Evolutionary conservation across 805 yeast species (phyloP).

Genomic region (Zygoascus ofunaensis): DNA sequence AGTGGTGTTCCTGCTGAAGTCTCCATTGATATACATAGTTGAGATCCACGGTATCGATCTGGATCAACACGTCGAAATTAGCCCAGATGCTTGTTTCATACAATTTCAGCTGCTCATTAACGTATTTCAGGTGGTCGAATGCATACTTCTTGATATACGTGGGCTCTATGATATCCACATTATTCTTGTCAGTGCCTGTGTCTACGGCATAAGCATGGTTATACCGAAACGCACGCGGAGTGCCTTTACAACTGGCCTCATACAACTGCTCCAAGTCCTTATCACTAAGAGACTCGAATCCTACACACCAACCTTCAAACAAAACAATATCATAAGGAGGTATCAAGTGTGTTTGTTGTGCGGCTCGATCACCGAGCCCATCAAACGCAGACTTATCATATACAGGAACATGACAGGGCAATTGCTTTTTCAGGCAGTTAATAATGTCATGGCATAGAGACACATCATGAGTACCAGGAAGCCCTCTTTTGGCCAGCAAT

Average conservation of each 20-base stretch:
- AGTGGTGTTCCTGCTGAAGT: slow-evolving; percentile 55
- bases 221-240: not conserved
- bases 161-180: slow-evolving; percentile 16
- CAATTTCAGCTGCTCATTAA: slow-evolving; percentile 44
- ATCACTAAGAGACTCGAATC: slow-evolving; percentile 44
- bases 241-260: slow-evolving; percentile 7
- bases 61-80: slow-evolving; percentile 50
- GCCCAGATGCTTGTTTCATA: slow-evolving; percentile 50
- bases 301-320: slow-evolving; percentile 93
- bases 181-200: not conserved
- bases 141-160: not conserved
- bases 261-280: slow-evolving; percentile 26
- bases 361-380: slow-evolving; percentile 73
- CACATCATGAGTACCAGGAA: slow-evolving; percentile 91
- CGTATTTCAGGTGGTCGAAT: slow-evolving; percentile 24
- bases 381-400: slow-evolving; percentile 66
- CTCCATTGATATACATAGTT: slow-evolving; percentile 72
- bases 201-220: not conserved
- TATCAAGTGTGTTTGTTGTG: slow-evolving; percentile 32
- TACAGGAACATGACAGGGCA: slow-evolving; percentile 41
- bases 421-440: slow-evolving; percentile 22
- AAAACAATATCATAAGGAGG: slow-evolving; percentile 54
- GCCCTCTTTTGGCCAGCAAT: slow-evolving; percentile 69
- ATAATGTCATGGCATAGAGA: slow-evolving; percentile 33
- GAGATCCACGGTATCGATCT: slow-evolving; percentile 50